Conservation (phyloP, 1,284 basidiomycete genomes). For the Cutaneotrichosporon sp. region DNA sequence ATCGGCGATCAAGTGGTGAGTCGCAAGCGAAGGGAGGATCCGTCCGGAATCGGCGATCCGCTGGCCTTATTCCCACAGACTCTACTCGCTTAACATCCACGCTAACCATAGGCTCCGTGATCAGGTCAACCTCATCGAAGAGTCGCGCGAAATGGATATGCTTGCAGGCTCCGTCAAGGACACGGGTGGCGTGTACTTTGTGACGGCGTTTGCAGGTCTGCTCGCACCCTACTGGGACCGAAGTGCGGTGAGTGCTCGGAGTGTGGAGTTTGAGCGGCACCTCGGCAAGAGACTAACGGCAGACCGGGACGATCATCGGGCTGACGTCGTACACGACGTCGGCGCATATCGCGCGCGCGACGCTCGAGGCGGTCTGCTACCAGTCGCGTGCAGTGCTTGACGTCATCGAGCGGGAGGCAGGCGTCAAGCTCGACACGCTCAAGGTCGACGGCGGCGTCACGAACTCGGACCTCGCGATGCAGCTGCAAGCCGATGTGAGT, state of each 20-base stretch:
- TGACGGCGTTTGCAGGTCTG: constrained; percentile 90
- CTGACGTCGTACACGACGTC: constrained; percentile 89
- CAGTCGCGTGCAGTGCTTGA: constrained; percentile 90
- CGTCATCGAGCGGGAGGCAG: constrained; percentile 56
- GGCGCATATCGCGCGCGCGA: constrained; percentile 87
- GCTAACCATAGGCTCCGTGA: constrained; percentile 60
- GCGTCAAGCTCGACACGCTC: constrained; percentile 65
- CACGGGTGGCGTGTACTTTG: constrained; percentile 94
- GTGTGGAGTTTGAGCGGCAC: no score
- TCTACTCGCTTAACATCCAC: no score
- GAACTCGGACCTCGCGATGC: constrained; percentile 74
- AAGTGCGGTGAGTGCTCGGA: constrained; percentile 32
- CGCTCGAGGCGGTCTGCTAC: constrained; percentile 72
- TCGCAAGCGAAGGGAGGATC: not conserved
- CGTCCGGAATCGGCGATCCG: no score
- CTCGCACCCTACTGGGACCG: constrained; percentile 62
- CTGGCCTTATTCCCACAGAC: no score
- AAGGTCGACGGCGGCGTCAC: constrained; percentile 95
- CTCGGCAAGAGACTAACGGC: not conserved
- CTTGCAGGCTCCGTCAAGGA: constrained; percentile 72
- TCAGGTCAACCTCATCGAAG: constrained; percentile 74
- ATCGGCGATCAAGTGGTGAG: constrained; percentile 80
- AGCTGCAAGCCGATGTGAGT: constrained; percentile 72
- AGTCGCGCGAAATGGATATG: constrained; percentile 76
- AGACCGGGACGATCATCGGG: constrained; percentile 44